These are phyloP conservation scores for Castanea crenata DNA, from an alignment of 306 rosid species.

Conservation along the genomic window DNA sequence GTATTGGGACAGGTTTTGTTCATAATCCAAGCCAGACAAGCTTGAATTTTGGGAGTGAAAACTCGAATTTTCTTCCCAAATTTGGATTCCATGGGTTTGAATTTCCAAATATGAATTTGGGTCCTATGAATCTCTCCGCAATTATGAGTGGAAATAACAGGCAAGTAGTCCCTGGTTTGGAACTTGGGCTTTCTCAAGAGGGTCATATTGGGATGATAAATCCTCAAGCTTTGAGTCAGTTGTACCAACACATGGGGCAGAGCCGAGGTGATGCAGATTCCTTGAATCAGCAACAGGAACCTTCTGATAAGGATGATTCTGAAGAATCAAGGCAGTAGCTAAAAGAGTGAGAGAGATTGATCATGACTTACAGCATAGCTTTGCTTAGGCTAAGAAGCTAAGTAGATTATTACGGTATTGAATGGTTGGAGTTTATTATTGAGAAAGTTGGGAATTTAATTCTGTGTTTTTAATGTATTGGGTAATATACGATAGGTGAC, in stretches of 20 bases:
- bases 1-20: conserved; percentile 37
- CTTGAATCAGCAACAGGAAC: conserved; percentile 20
- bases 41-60: conserved; percentile 23
- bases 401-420: not conserved
- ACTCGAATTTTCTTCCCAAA: conserved; percentile 28
- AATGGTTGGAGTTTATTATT: not conserved
- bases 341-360: not conserved
- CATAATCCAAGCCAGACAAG: conserved; percentile 25
- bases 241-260: conserved; percentile 43
- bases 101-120: conserved; percentile 34
- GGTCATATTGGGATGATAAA: conserved; percentile 43
- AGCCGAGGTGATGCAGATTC: conserved; percentile 27
- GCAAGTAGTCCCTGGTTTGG: conserved; percentile 45
- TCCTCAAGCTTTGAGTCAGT: conserved; percentile 34
- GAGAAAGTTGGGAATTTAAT: not conserved
- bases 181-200: conserved; percentile 53
- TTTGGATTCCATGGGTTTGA: conserved; percentile 48
- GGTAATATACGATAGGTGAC: not conserved
- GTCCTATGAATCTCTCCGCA: conserved; percentile 37
- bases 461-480: not conserved
- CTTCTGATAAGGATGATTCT: conserved; percentile 35
- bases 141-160: conserved; percentile 28
- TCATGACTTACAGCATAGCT: not conserved
- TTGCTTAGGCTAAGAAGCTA: conserved; percentile 1
- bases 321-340: conserved; percentile 19